A percentile compares a stretch with the other conserved stretches of the same genome.
Evolutionary conservation across 208 protist genomes (phyloP).

Genomic region (Leptomonas pyrrhocoris): DNA sequence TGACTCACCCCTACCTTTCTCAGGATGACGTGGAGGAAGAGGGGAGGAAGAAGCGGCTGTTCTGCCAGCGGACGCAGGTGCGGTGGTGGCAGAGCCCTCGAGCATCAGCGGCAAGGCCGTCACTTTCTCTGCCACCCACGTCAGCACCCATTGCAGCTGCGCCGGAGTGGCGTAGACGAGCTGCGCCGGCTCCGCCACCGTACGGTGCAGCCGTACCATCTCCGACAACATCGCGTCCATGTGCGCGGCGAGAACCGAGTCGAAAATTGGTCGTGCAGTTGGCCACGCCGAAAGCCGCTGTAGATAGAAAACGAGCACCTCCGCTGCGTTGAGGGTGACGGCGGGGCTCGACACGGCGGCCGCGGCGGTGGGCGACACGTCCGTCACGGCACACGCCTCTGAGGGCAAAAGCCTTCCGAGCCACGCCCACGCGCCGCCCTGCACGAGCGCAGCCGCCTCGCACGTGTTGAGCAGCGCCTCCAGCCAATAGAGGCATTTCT

Average conservation of each 20-base stretch:
- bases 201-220: conserved; percentile 18
- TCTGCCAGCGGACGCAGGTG: neutral
- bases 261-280: conserved; percentile 1
- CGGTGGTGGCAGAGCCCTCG: neutral
- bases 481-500: conserved; percentile 30
- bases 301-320: conserved; percentile 11
- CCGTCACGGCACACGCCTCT: neutral
- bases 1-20: neutral
- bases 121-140: conserved; percentile 27
- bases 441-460: neutral
- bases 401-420: neutral
- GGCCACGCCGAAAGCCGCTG: conserved; percentile 3
- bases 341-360: neutral
- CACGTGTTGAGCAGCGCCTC: conserved; percentile 30
- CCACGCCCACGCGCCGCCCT: conserved; percentile 12
- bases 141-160: conserved; percentile 24
- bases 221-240: conserved; percentile 17
- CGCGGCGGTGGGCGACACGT: neutral
- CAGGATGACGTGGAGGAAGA: too few relatives aligned
- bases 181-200: conserved; percentile 4
- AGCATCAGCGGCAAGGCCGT: neutral
- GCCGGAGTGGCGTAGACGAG: conserved; percentile 26
- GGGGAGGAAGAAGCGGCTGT: neutral
- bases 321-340: neutral
- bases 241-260: conserved; percentile 21